phyloP scores from a whole-genome alignment of 306 rosid species.

The Rosa rugosa region DNA sequence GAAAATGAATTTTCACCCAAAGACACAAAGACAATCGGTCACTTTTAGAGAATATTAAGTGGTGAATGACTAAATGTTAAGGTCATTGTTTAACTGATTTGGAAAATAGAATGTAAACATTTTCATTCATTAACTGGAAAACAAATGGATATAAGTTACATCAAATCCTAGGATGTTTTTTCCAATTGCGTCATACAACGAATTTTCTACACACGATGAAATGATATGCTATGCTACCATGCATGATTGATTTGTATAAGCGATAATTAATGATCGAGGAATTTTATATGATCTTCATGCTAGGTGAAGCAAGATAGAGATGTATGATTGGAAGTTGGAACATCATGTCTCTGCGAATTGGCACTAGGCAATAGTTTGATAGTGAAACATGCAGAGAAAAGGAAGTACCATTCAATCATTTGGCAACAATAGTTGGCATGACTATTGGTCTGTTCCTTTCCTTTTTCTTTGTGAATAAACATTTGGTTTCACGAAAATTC shows the following conservation, averaged over 20 bases:
- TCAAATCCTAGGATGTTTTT: too few species aligned
- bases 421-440: not conserved
- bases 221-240: not conserved
- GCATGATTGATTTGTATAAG: not conserved
- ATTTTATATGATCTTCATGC: not conserved
- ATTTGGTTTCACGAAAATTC: slow-evolving; percentile 1
- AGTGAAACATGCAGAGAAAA: not conserved
- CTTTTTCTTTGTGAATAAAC: not conserved
- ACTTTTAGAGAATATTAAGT: too few species aligned
- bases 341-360: slow-evolving; percentile 2
- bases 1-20: too few species aligned
- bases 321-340: slow-evolving; percentile 7
- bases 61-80: too few species aligned
- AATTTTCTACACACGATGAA: too few species aligned
- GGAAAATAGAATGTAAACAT: too few species aligned
- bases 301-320: not conserved
- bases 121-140: too few species aligned
- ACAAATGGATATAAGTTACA: too few species aligned
- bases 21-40: too few species aligned
- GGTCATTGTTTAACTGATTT: too few species aligned
- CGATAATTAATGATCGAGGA: not conserved
- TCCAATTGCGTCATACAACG: too few species aligned
- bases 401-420: slow-evolving; percentile 1
- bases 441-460: not conserved
- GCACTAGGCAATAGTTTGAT: not conserved